phyloP scores from a whole-genome alignment of 345 rosid genomes.

The Linum trigynum region DNA sequence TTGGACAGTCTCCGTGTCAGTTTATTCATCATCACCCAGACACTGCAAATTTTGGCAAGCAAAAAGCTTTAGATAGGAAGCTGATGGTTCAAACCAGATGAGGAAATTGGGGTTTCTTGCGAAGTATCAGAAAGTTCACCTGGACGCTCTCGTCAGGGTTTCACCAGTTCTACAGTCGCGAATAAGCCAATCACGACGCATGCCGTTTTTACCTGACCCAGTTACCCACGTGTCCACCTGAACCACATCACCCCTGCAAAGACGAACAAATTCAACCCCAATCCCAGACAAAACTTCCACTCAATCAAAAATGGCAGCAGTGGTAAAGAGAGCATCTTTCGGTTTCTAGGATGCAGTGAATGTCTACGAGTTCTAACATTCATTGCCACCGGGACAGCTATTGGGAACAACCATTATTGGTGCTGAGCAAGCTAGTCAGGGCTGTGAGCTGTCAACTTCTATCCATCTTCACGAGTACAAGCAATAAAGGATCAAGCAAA shows the following conservation, averaged over 20 bases:
- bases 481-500: neutral
- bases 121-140: constrained; percentile 2
- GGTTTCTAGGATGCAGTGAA: neutral
- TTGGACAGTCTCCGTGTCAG: constrained; percentile 20
- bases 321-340: neutral
- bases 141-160: constrained; percentile 11
- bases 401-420: neutral
- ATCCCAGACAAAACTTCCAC: neutral
- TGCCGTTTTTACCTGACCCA: constrained; percentile 14
- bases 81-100: too few species aligned
- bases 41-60: constrained; percentile 8
- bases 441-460: neutral
- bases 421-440: neutral
- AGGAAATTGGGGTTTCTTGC: too few species aligned
- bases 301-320: neutral
- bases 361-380: neutral
- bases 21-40: constrained; percentile 20
- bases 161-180: constrained; percentile 14
- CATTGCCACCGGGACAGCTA: neutral
- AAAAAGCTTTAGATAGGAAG: neutral
- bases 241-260: constrained; percentile 19
- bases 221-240: constrained; percentile 18
- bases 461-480: neutral
- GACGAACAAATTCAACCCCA: neutral
- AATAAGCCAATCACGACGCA: constrained; percentile 13